phyloP scores from a whole-genome alignment of 805 yeast genomes.

The Candida ficus region DNA sequence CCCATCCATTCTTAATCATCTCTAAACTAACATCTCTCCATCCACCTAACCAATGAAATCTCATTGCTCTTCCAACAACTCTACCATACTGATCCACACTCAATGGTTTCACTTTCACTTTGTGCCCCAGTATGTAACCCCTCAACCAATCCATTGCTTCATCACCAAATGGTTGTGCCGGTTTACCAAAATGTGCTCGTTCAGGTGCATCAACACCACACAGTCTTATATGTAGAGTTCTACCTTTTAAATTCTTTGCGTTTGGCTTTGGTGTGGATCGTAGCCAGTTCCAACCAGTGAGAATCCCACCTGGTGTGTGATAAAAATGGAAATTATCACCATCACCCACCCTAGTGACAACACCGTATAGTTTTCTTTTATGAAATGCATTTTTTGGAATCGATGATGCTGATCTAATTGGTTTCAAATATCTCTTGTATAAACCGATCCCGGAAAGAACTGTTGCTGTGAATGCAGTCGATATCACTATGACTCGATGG shows the following conservation, averaged over 20 bases:
- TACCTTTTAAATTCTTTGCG: slow-evolving; percentile 38
- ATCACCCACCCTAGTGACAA: slow-evolving; percentile 88
- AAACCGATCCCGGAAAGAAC: slow-evolving; percentile 23
- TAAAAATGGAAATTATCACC: slow-evolving; percentile 92
- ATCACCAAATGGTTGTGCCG: slow-evolving; percentile 81
- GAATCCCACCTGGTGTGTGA: slow-evolving; percentile 88
- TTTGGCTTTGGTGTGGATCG: slow-evolving; percentile 57
- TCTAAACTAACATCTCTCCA: slow-evolving; percentile 78
- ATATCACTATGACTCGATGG: slow-evolving; percentile 1
- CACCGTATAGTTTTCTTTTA: slow-evolving; percentile 51
- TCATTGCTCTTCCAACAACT: slow-evolving; percentile 65
- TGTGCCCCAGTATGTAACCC: slow-evolving; percentile 55
- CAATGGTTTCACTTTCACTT: slow-evolving; percentile 72
- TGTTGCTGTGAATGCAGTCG: slow-evolving; percentile 2
- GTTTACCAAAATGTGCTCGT: slow-evolving; percentile 87
- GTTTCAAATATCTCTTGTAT: slow-evolving; percentile 41
- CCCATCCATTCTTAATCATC: slow-evolving; percentile 81
- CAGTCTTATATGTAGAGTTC: slow-evolving; percentile 75
- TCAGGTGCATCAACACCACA: slow-evolving; percentile 98
- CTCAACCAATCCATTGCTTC: slow-evolving; percentile 83
- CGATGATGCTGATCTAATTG: slow-evolving; percentile 43
- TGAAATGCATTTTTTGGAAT: slow-evolving; percentile 46
- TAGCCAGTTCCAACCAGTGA: slow-evolving; percentile 93
- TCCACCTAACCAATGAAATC: slow-evolving; percentile 53
- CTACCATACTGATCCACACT: slow-evolving; percentile 85